These are phyloP conservation scores for Globisporangium nodosum DNA, from an alignment of 352 stramenopile species.

Conservation along the genomic window DNA sequence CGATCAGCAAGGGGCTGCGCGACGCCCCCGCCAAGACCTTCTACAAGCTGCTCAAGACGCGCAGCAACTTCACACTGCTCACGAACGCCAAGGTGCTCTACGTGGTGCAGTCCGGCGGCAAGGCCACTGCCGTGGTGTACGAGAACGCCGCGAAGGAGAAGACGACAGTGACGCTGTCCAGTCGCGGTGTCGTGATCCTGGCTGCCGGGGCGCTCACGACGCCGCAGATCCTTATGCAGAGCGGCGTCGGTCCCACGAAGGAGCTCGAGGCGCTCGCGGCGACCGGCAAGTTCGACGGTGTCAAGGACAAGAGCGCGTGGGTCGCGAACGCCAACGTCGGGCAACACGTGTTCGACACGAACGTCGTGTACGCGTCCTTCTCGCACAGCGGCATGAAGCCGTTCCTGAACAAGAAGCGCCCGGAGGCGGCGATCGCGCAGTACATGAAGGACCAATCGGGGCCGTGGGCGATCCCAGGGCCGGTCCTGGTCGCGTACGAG, in stretches of 20 bases:
- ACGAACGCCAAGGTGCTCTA: constrained; percentile 40
- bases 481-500: constrained; percentile 25
- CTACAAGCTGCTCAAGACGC: constrained; percentile 31
- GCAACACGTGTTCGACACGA: constrained; percentile 9
- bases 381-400: constrained; percentile 7
- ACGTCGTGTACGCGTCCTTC: constrained; percentile 11
- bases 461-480: constrained; percentile 18
- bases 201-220: constrained; percentile 64
- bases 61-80: constrained; percentile 42
- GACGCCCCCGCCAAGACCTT: constrained; percentile 50
- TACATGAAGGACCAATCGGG: constrained; percentile 6
- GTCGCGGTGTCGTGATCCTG: constrained; percentile 61
- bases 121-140: constrained; percentile 48
- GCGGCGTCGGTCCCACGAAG: constrained; percentile 54
- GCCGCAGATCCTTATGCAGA: constrained; percentile 79
- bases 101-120: constrained; percentile 37
- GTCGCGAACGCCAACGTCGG: constrained; percentile 9
- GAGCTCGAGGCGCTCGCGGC: constrained; percentile 37
- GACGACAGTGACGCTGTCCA: constrained; percentile 19
- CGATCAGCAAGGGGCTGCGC: constrained; percentile 41
- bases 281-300: constrained; percentile 6
- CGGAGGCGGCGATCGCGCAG: constrained; percentile 1
- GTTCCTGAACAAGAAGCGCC: constrained; percentile 4
- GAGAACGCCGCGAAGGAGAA: constrained; percentile 10
- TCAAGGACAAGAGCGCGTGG: constrained; percentile 4